Evolutionary conservation across 805 yeast genomes (phyloP), one percentile per base, ranked within the genome.

Genomic region (Kluyveromyces starmeri): DNA sequence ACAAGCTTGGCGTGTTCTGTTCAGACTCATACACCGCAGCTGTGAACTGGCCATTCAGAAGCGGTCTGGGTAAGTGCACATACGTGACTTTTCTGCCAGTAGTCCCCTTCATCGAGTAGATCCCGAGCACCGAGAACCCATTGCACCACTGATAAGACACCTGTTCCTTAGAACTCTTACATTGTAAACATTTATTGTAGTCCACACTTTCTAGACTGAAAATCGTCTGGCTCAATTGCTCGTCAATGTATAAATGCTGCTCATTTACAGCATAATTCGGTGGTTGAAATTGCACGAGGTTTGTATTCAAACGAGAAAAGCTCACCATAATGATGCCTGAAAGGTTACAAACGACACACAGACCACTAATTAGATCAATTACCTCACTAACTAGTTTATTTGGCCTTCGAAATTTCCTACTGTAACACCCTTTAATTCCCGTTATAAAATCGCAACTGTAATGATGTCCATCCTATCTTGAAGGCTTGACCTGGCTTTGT

Each of bases 121-220:
- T 28, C 5, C 51, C 44, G 11, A 56, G 28, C 3, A 33, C 35
- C 3, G 47, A 27, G 30, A 32, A 46, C 20, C 46, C 44, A 16
- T 39, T 22, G 7, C 54, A 46, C 13, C 55, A 33, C 20, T 54
- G 58, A 23, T 48, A 55, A 21, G 51, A 43, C n/a, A 56, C 31
- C 20, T 46, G 43, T 15, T 48, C 47, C 11, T 41, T 42, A 22
- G 42, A 40, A 12, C 22, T 28, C 16, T 29, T 19, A 14, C 20
- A 23, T 18, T 28, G 24, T 20, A 36, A 23, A 14, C 23, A 22
- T 24, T 28, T 25, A 22, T 19, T 21, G 14, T 36, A 24, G n/a
- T 28, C 20, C 14, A 27, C 28, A 19, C 10, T 12, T 15, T 17
- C 5, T 12, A 20, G 20, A 7, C 22, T n/a, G 14, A 21, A 16